A percentile compares a stretch with the other conserved stretches of the same genome.
phyloP scores from a whole-genome alignment of 805 yeast genomes.

The Cyberlindnera lachancei region DNA sequence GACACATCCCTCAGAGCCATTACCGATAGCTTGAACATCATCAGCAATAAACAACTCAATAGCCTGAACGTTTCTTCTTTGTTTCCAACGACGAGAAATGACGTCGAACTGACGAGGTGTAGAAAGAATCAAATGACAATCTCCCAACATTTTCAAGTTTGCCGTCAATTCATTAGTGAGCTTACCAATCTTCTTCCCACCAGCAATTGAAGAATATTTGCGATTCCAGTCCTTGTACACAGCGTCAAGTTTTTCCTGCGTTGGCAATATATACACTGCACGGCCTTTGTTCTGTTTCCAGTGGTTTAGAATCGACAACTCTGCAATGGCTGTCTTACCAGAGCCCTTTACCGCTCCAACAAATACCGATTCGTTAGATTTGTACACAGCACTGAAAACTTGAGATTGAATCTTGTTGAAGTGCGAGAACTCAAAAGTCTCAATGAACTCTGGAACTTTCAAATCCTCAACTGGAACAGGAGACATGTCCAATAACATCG shows the following conservation, averaged over 20 bases:
- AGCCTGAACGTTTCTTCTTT: constrained; percentile 58
- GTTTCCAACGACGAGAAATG: constrained; percentile 77
- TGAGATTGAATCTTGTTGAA: constrained; percentile 78
- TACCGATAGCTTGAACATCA: constrained; percentile 61
- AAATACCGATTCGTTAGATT: constrained; percentile 50
- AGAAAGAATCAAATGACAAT: constrained; percentile 60
- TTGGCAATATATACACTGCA: constrained; percentile 64
- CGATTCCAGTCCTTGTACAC: constrained; percentile 45
- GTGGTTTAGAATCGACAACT: constrained; percentile 61
- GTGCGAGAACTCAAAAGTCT: constrained; percentile 35
- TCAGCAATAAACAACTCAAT: constrained; percentile 68
- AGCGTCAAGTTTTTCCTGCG: constrained; percentile 45
- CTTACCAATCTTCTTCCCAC: constrained; percentile 49
- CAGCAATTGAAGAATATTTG: constrained; percentile 39
- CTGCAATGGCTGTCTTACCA: constrained; percentile 68
- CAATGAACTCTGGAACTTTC: constrained; percentile 38
- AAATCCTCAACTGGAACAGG: constrained; percentile 43
- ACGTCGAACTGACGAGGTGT: constrained; percentile 76
- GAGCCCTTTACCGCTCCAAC: constrained; percentile 70
- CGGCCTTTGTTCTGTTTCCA: constrained; percentile 69
- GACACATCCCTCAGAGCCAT: constrained; percentile 44
- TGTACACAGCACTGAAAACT: constrained; percentile 51
- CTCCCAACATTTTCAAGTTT: constrained; percentile 50
- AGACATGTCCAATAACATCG: constrained; percentile 46
- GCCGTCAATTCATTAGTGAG: constrained; percentile 43